Base-by-base conservation (phyloP, 352 stramenopile genomes). In the Pythium myriotylum region DNA sequence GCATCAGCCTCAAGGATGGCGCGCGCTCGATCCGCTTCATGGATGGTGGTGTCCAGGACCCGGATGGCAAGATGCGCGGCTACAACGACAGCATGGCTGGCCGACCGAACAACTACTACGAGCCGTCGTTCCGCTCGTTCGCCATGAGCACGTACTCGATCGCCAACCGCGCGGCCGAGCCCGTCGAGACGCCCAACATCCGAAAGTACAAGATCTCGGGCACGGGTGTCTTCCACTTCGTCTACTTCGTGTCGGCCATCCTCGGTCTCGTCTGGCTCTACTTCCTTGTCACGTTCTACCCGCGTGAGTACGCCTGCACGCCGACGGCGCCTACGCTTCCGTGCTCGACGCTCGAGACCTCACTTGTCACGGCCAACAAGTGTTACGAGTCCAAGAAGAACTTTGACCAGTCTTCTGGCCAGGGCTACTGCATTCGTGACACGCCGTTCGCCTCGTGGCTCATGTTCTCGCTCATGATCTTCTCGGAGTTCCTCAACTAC, bases 191-290 rank as follows among this genome's bases (percentile, higher is more conserved):
- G 48, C 87, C 87, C 43, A 96, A 96, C 74, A 94, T 96, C 26
- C 85, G 87, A 40, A 95, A 94, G 84, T 96, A 94, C 81, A 92
- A 93, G 74, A 96, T 96, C 80, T 94, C 84, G 20, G 87, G 85
- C 33, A 78, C 73, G 24, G 80, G 79, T 35, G 82, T 94, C 54
- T 96, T 94, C 71, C 85, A 96, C 72, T 32, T 96, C 6, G 76
- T 96, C 47, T 95, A 95, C 81, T 90, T 96, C 24, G 42, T 85
- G n/a, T 81, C 66, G 29, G 82, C 59, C 17, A 62, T 88, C 22
- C 69, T 74, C 0, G 87, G 87, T 69, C 59, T 95, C 22, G 67
- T 89, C 29, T 95, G 87, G 87, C 64, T 95, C 10, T 88, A 87
- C 63, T 92, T 85, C 55, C 57, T 95, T 32, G 76, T 89, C 0